Conservation (phyloP, 495 filamentous ascomycete species). For the Elaphomyces granulatus region DNA sequence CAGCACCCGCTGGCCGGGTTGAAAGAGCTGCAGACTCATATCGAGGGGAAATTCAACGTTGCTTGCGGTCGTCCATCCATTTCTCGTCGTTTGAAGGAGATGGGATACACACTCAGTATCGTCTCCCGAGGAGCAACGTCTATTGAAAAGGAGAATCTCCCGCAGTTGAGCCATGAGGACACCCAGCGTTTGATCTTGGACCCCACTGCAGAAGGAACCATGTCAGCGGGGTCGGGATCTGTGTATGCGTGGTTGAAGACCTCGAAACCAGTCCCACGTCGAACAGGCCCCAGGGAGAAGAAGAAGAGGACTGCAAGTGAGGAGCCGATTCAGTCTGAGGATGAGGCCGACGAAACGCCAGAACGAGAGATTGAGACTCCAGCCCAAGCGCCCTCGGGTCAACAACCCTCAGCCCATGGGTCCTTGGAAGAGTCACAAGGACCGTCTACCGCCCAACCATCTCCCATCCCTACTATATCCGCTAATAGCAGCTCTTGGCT, state of each 20-base stretch:
- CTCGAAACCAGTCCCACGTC: background rate
- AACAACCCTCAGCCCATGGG: no score
- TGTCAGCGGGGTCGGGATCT: background rate
- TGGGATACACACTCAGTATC: slow-evolving; percentile 1
- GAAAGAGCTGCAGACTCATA: background rate
- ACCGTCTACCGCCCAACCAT: no score
- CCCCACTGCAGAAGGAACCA: background rate
- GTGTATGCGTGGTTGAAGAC: slow-evolving; percentile 2
- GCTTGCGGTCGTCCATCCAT: background rate
- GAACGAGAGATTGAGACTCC: no score
- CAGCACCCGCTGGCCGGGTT: background rate
- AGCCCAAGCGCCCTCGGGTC: no score
- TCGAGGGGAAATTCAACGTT: background rate
- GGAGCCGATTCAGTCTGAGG: no score
- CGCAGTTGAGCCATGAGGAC: background rate
- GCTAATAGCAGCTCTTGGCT: no score
- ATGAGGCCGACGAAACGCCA: no score
- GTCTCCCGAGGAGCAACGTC: background rate
- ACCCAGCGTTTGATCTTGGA: background rate
- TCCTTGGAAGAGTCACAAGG: no score
- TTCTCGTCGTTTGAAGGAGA: slow-evolving; percentile 1
- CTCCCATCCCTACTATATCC: no score
- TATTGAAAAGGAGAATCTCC: background rate
- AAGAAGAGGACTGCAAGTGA: background rate
- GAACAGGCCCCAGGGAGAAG: background rate